Conservation (phyloP, 2,329 filamentous ascomycete genomes). For the Phyllachora maydis region DNA sequence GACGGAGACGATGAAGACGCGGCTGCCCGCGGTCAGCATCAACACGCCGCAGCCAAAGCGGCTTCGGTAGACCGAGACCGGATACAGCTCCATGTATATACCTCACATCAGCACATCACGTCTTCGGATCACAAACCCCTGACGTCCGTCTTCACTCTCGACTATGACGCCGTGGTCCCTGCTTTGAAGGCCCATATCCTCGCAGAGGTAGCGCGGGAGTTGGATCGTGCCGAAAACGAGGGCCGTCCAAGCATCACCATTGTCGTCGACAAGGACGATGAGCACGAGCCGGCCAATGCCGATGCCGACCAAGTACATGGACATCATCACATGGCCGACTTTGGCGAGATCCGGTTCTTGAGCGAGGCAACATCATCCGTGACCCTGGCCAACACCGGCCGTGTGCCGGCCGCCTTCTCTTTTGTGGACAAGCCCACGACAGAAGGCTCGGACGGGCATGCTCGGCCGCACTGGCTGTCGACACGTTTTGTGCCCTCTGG, state of each 20-base stretch:
- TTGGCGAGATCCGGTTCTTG: constrained; percentile 54
- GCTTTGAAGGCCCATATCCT: constrained; percentile 70
- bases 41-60: too few species aligned
- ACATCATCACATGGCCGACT: constrained; percentile 35
- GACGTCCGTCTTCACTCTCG: constrained; percentile 60
- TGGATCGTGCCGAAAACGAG: constrained; percentile 87
- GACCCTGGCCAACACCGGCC: constrained; percentile 82
- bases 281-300: constrained; percentile 15
- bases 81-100: constrained; percentile 46
- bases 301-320: constrained; percentile 23
- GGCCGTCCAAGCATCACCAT: constrained; percentile 64
- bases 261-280: constrained; percentile 45
- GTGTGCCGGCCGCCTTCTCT: constrained; percentile 56
- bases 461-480: constrained; percentile 45
- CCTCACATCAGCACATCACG: constrained; percentile 70
- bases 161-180: constrained; percentile 72
- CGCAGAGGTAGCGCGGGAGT: constrained; percentile 66
- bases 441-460: constrained; percentile 14
- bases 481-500: constrained; percentile 39
- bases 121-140: constrained; percentile 95
- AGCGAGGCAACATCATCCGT: constrained; percentile 43
- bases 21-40: constrained; percentile 26
- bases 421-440: constrained; percentile 55
- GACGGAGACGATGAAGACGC: constrained; percentile 38
- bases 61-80: too few species aligned